phyloP scores from a whole-genome alignment of 176 grass and related monocot genomes.

The Zoysia japonica region DNA sequence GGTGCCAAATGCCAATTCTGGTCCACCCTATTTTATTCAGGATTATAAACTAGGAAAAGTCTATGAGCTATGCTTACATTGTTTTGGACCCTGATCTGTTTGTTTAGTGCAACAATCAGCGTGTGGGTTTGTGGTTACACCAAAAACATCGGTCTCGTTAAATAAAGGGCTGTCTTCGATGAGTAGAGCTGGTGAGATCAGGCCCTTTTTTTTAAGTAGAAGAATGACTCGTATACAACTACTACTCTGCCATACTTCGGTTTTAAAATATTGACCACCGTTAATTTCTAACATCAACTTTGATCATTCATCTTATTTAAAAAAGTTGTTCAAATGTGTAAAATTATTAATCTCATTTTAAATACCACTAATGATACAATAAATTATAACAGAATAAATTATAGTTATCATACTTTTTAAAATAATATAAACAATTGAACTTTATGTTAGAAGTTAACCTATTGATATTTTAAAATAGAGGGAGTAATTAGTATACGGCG shows the following conservation, averaged over 20 bases:
- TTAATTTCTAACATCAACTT: too few species aligned
- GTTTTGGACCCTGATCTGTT: slow-evolving; percentile 37
- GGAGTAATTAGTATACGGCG: background rate
- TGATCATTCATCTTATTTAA: too few species aligned
- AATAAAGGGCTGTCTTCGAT: slow-evolving; percentile 7
- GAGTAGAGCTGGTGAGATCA: slow-evolving; percentile 45
- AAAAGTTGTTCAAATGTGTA: too few species aligned
- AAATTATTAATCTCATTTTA: too few species aligned
- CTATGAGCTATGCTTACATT: slow-evolving; percentile 29
- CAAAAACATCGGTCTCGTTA: slow-evolving; percentile 45
- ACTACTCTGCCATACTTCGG: background rate
- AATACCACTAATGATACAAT: too few species aligned
- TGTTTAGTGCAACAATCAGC: slow-evolving; percentile 11
- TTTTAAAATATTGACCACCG: too few species aligned
- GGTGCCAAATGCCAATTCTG: slow-evolving; percentile 22
- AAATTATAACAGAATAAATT: too few species aligned
- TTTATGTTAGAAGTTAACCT: too few species aligned
- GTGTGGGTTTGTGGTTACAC: slow-evolving; percentile 31
- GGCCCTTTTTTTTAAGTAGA: background rate
- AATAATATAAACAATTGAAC: too few species aligned
- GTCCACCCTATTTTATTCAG: slow-evolving; percentile 27
- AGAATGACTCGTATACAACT: slow-evolving; percentile 37
- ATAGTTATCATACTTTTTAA: too few species aligned
- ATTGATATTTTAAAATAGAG: too few species aligned
- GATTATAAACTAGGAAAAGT: slow-evolving; percentile 40